Evolutionary conservation across 805 yeast genomes (phyloP).

Genomic region (Candida ascalaphidarum): DNA sequence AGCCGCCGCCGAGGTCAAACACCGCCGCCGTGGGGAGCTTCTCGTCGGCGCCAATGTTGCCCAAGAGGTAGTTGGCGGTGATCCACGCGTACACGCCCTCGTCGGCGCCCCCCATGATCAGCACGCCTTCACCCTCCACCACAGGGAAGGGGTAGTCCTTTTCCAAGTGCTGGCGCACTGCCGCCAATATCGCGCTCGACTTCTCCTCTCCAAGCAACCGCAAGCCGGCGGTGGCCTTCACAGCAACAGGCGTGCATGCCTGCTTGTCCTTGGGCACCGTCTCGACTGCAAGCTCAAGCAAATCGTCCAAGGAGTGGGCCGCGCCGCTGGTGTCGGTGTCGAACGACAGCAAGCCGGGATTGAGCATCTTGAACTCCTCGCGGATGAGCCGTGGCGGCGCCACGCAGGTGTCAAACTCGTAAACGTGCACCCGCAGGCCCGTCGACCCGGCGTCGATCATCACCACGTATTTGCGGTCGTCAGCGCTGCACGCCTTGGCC

Average conservation of each 20-base stretch:
- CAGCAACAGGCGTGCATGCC: conserved; percentile 87
- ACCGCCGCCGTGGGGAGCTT: conserved; percentile 90
- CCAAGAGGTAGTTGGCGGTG: conserved; percentile 86
- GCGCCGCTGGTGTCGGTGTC: conserved; percentile 78
- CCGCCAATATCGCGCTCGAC: conserved; percentile 60
- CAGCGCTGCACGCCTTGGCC: conserved; percentile 12
- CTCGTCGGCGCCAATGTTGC: conserved; percentile 79
- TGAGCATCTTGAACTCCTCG: conserved; percentile 81
- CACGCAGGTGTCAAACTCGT: conserved; percentile 80
- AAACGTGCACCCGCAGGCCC: conserved; percentile 93
- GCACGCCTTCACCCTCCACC: conserved; percentile 76
- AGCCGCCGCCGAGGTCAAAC: conserved; percentile 96
- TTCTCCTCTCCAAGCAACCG: conserved; percentile 75
- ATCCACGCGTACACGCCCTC: conserved; percentile 99
- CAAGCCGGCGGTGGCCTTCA: conserved; percentile 97
- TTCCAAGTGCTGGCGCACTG: conserved; percentile 72
- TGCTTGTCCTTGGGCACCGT: conserved; percentile 68
- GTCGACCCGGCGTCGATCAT: conserved; percentile 98
- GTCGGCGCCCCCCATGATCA: conserved; percentile 92
- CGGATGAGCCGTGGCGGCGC: conserved; percentile 73
- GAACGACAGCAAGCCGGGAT: conserved; percentile 86
- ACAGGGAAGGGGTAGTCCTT: conserved; percentile 86
- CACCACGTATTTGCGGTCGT: conserved; percentile 60
- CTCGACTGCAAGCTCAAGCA: conserved; percentile 66
- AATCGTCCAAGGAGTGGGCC: conserved; percentile 80